Evolutionary conservation across 2,329 filamentous ascomycete genomes (phyloP).

Genomic region (Diatrype stigma): DNA sequence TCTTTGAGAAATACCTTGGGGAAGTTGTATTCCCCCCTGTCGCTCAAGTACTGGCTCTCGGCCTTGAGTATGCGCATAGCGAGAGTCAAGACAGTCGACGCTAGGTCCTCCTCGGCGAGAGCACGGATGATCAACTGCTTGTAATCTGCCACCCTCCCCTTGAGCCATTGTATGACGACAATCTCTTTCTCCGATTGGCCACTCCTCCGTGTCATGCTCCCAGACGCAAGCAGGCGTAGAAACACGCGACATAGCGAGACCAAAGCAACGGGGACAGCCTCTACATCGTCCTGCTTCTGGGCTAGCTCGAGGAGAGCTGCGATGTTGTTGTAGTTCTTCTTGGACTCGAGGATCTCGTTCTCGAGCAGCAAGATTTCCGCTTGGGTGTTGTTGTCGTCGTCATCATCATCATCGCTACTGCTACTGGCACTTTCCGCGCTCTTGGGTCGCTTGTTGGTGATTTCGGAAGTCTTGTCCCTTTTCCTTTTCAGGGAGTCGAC

Average conservation of each 20-base stretch:
- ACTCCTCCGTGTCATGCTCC: slow-evolving; percentile 63
- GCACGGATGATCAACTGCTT: slow-evolving; percentile 57
- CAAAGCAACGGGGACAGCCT: slow-evolving; percentile 62
- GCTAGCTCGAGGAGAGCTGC: slow-evolving; percentile 62
- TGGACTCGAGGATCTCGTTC: slow-evolving; percentile 76
- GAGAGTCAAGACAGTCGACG: slow-evolving; percentile 69
- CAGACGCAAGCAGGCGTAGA: slow-evolving; percentile 71
- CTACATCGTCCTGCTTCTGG: slow-evolving; percentile 44
- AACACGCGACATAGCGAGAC: slow-evolving; percentile 86
- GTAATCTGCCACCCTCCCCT: slow-evolving; percentile 69
- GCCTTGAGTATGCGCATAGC: slow-evolving; percentile 82
- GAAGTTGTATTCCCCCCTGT: slow-evolving; percentile 64
- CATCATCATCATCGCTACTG: slow-evolving; percentile 36
- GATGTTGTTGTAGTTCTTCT: slow-evolving; percentile 91
- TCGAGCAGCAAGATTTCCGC: slow-evolving; percentile 72
- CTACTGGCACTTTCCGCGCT: slow-evolving; percentile 43
- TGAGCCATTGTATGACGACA: slow-evolving; percentile 74
- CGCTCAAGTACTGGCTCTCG: slow-evolving; percentile 61
- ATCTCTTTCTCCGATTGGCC: slow-evolving; percentile 67
- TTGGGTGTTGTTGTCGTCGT: slow-evolving; percentile 46
- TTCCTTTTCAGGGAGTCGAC: slow-evolving; percentile 48
- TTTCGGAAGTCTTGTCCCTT: slow-evolving; percentile 37
- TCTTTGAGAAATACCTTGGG: slow-evolving; percentile 62
- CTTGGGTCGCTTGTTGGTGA: slow-evolving; percentile 48
- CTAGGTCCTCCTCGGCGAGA: slow-evolving; percentile 59